Evolutionary conservation across 768 basidiomycete species (phyloP), one percentile per base, ranked within the genome.

Genomic region (Clitopilus hobsonii): DNA sequence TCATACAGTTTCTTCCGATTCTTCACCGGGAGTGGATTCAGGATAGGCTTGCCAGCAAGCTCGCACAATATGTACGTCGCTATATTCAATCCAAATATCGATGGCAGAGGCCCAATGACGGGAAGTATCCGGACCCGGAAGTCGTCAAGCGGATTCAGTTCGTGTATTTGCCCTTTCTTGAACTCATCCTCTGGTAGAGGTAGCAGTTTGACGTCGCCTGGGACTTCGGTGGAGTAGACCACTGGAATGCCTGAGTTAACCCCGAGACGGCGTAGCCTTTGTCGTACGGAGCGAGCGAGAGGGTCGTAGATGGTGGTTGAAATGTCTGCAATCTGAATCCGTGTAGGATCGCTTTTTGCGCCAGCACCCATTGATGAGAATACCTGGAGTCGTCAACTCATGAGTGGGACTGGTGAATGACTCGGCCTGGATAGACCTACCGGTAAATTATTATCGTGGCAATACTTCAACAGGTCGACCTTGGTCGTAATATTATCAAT

Each of bases 401-500:
- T 16, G n/a, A 23, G 22, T 11, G 54, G 13, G 6, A 14, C 29
- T 25, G 18, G 28, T 29, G 18, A 36, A 47, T 10, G 50, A n/a
- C 59, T 50, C 13, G 38, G n/a, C n/a, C 3, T 36, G 32, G 14
- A n/a, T 14, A 36, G 18, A 11, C 23, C 57, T 48, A 89, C 92
- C 75, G 91, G 94, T 69, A 98, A 84, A 16, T 77, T 66, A 58
- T 88, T 76, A 54, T 86, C 82, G 62, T 89, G 82, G 63, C 96
- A 99, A 68, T 95, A 88, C 55, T 89, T 85, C 6, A 99, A 79
- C 41, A 98, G 76, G 63, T 98, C 95, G 10, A 97, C 93, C 67
- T 99, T 98, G 0, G 96, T 96, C 48, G 89, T 82, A 58, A 98
- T 96, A 65, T 99, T 98, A 71, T 98, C 96, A 56, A 98, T 99